Conservation (phyloP, 352 stramenopile genomes). For the Phytophthora pinifolia region DNA sequence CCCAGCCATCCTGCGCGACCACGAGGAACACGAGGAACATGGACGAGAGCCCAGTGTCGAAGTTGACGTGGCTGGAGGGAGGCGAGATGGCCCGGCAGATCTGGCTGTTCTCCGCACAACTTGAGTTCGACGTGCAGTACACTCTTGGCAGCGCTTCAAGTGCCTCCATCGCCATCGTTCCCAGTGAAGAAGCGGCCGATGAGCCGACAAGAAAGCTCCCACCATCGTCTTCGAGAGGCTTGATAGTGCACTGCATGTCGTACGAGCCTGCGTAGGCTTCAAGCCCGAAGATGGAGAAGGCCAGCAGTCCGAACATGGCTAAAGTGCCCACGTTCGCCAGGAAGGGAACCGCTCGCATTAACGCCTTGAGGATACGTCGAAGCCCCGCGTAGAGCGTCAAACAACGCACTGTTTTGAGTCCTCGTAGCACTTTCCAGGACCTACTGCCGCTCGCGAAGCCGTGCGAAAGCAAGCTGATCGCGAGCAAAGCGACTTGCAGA, state of each 20-base stretch:
- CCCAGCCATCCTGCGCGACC: conserved; percentile 77
- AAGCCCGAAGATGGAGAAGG: conserved; percentile 77
- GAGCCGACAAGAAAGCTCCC: conserved; percentile 4
- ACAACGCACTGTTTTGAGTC: conserved; percentile 65
- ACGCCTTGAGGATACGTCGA: conserved; percentile 64
- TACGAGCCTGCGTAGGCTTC: conserved; percentile 64
- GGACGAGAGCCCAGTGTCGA: conserved; percentile 65
- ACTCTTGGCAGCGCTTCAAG: conserved; percentile 44
- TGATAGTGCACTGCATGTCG: conserved; percentile 48
- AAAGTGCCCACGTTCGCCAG: conserved; percentile 75
- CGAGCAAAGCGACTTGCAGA: conserved; percentile 53
- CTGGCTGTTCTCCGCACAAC: conserved; percentile 37
- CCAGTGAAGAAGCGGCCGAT: conserved; percentile 14
- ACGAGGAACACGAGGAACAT: conserved; percentile 82
- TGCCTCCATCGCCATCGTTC: conserved; percentile 20
- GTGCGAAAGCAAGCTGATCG: conserved; percentile 54
- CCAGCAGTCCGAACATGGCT: conserved; percentile 71
- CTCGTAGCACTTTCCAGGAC: conserved; percentile 54
- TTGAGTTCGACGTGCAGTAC: conserved; percentile 51
- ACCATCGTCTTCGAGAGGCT: not conserved
- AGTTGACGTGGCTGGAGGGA: conserved; percentile 62
- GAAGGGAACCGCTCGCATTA: conserved; percentile 69
- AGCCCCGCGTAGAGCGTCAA: conserved; percentile 68
- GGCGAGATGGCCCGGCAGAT: conserved; percentile 35
- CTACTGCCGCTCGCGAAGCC: conserved; percentile 16